A percentile compares a stretch with the other conserved stretches of the same genome.
Conservation (phyloP, 495 filamentous ascomycete species). For the Aspergillus steynii region DNA sequence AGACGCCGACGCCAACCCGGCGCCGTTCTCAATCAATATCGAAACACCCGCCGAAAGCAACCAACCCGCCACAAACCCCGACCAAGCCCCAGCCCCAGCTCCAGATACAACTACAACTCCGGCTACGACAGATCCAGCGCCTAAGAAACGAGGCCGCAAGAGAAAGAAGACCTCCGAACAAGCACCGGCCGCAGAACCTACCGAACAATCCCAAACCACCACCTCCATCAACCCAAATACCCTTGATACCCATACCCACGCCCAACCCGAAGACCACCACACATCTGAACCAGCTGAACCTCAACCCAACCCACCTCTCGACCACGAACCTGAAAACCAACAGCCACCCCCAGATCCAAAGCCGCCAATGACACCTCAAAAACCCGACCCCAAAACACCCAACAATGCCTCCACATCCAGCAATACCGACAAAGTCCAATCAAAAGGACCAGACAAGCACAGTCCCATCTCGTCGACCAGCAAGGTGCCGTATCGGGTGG, state of each 20-base stretch:
- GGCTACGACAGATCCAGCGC: constrained; percentile 16
- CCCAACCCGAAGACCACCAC: neutral
- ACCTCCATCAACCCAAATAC: neutral
- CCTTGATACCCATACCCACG: neutral
- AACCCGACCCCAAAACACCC: constrained; percentile 16
- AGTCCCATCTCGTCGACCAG: constrained; percentile 53
- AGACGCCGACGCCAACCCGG: neutral
- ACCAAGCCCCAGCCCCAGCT: neutral
- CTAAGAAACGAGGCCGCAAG: constrained; percentile 50
- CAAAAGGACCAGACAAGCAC: constrained; percentile 39
- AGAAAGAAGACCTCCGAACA: constrained; percentile 38
- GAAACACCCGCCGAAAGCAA: neutral
- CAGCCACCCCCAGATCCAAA: constrained; percentile 4
- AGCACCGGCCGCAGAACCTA: neutral
- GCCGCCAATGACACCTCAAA: constrained; percentile 24
- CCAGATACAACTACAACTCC: constrained; percentile 7
- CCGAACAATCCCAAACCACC: neutral
- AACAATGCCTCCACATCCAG: constrained; percentile 2
- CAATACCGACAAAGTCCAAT: constrained; percentile 5
- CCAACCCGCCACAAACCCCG: neutral
- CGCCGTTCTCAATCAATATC: neutral
- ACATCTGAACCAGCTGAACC: neutral
- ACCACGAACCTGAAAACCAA: neutral
- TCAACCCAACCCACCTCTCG: neutral
- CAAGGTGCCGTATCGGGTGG: constrained; percentile 64